These are phyloP conservation scores for Diaporthe citriasiana DNA, from an alignment of 2,329 filamentous ascomycete genomes.

Conservation along the genomic window DNA sequence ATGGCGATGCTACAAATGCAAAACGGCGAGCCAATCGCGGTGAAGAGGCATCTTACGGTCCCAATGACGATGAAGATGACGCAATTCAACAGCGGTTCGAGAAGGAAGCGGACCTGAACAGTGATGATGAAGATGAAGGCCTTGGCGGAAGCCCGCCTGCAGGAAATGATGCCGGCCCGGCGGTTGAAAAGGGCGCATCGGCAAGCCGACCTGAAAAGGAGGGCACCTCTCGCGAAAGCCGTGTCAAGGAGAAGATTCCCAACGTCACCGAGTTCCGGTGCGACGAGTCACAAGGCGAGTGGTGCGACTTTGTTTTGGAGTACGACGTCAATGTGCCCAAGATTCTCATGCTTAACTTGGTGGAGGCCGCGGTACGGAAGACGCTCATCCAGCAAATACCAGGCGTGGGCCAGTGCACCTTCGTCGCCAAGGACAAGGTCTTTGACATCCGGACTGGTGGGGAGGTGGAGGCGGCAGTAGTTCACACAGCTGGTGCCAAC, in stretches of 20 bases:
- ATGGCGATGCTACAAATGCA: conserved; percentile 81
- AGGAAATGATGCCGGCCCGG: conserved; percentile 53
- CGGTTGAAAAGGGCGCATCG: conserved; percentile 59
- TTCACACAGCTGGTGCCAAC: conserved; percentile 89
- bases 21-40: conserved; percentile 82
- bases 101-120: conserved; percentile 59
- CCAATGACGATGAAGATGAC: conserved; percentile 92
- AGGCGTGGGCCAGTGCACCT: conserved; percentile 80
- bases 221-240: conserved; percentile 69
- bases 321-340: conserved; percentile 88
- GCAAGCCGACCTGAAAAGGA: conserved; percentile 50
- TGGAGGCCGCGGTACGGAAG: conserved; percentile 83
- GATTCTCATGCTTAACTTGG: conserved; percentile 90
- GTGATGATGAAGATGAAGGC: conserved; percentile 68
- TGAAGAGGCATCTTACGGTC: conserved; percentile 90
- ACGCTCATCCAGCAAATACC: conserved; percentile 90
- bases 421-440: conserved; percentile 71
- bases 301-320: conserved; percentile 86
- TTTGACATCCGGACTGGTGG: conserved; percentile 63
- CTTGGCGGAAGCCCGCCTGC: conserved; percentile 64
- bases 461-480: conserved; percentile 65
- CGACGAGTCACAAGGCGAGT: conserved; percentile 79
- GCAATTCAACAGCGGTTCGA: conserved; percentile 76
- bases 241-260: conserved; percentile 73
- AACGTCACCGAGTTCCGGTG: conserved; percentile 85